phyloP scores from a whole-genome alignment of 345 rosid genomes.

The Syzygium oleosum region DNA sequence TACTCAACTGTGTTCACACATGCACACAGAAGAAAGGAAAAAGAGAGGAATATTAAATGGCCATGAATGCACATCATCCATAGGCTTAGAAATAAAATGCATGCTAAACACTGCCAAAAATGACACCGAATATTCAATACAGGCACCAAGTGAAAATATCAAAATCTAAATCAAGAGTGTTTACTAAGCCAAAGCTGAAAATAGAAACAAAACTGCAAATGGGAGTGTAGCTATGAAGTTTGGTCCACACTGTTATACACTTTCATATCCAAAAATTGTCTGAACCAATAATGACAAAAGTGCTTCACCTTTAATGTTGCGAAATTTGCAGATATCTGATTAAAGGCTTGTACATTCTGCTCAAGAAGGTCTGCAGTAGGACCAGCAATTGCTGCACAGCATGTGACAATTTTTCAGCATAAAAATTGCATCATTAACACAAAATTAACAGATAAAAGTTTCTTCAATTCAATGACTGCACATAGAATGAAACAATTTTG shows the following conservation, averaged over 20 bases:
- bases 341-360: slow-evolving; percentile 42
- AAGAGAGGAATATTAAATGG: background rate
- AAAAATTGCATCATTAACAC: background rate
- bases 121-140: background rate
- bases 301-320: slow-evolving; percentile 34
- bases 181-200: background rate
- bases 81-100: background rate
- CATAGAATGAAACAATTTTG: background rate
- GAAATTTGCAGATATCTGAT: slow-evolving; percentile 48
- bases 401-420: background rate
- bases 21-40: background rate
- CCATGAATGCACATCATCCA: background rate
- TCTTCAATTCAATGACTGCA: background rate
- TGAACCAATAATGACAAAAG: background rate
- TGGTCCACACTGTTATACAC: background rate
- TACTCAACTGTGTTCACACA: background rate
- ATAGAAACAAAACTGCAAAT: background rate
- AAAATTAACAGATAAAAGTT: background rate
- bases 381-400: slow-evolving; percentile 48
- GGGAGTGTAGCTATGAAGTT: background rate
- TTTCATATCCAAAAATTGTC: background rate
- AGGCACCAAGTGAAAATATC: background rate
- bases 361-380: slow-evolving; percentile 42
- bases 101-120: background rate
- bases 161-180: background rate